A percentile compares a stretch with the other conserved stretches of the same genome.
phyloP scores from a whole-genome alignment of 2,329 filamentous ascomycete genomes.

The Aureobasidium musti region DNA sequence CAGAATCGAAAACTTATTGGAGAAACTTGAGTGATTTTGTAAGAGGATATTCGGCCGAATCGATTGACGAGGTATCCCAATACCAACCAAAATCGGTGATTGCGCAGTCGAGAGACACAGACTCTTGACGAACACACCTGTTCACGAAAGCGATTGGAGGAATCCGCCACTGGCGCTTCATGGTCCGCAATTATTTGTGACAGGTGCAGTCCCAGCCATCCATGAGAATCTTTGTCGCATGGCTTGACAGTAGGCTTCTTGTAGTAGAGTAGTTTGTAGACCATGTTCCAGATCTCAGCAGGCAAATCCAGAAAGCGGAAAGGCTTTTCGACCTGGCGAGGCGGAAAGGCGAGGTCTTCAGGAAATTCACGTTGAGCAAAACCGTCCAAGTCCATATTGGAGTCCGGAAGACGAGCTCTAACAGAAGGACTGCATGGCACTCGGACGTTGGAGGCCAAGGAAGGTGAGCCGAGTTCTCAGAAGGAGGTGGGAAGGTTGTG shows the following conservation, averaged over 20 bases:
- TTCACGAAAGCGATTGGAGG: neutral
- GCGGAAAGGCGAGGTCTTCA: neutral
- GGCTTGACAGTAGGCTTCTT: no score
- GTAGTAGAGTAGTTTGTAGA: no score
- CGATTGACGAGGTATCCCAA: slow-evolving; percentile 3
- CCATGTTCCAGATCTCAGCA: slow-evolving; percentile 10
- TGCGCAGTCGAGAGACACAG: neutral
- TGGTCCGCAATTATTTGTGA: no score
- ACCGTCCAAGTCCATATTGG: neutral
- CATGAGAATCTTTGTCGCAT: no score
- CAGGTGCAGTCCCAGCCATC: neutral
- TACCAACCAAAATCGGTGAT: neutral
- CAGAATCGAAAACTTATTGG: no score
- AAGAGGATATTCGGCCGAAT: no score
- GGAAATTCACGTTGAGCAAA: neutral
- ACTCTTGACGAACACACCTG: neutral
- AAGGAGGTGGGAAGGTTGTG: neutral
- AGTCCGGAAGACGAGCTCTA: neutral
- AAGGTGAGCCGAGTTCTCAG: neutral
- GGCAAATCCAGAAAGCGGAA: slow-evolving; percentile 12
- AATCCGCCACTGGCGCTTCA: neutral
- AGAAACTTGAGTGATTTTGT: no score
- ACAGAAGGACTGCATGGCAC: neutral
- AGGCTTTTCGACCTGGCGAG: neutral
- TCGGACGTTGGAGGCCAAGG: neutral